Evolutionary conservation across 2,329 filamentous ascomycete species (phyloP).

Genomic region (Meredithiella fracta): DNA sequence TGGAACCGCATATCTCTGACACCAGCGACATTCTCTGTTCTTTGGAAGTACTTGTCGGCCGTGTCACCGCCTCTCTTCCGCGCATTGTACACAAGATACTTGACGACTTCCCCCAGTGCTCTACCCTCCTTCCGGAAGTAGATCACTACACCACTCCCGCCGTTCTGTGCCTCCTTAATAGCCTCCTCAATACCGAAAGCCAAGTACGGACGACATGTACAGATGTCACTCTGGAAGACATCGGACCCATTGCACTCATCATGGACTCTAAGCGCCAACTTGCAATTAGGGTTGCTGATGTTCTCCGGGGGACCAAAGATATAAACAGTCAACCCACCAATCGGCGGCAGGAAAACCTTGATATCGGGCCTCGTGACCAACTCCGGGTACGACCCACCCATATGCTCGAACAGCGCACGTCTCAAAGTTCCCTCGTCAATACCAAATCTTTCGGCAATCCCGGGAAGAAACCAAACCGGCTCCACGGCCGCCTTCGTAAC

Average conservation of each 20-base stretch:
- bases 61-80: slow-evolving; percentile 62
- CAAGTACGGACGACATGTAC: slow-evolving; percentile 87
- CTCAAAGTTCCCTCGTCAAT: slow-evolving; percentile 83
- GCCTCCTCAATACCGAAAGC: slow-evolving; percentile 96
- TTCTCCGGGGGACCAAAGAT: slow-evolving; percentile 91
- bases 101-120: slow-evolving; percentile 87
- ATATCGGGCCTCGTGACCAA: slow-evolving; percentile 88
- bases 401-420: slow-evolving; percentile 82
- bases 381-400: slow-evolving; percentile 90
- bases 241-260: slow-evolving; percentile 86
- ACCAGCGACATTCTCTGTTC: slow-evolving; percentile 95
- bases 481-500: slow-evolving; percentile 97
- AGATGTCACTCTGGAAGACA: slow-evolving; percentile 95
- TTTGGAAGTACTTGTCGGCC: slow-evolving; percentile 85
- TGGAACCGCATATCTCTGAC: slow-evolving; percentile 97
- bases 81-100: slow-evolving; percentile 70
- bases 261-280: slow-evolving; percentile 68
- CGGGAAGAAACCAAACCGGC: slow-evolving; percentile 77
- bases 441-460: slow-evolving; percentile 81
- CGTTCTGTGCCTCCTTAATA: slow-evolving; percentile 89
- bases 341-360: slow-evolving; percentile 88
- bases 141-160: slow-evolving; percentile 86
- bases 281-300: slow-evolving; percentile 72
- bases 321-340: slow-evolving; percentile 87
- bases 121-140: slow-evolving; percentile 98